Evolutionary conservation across 1,139 yeast species (phyloP).

Genomic region (Geotrichum candidum): DNA sequence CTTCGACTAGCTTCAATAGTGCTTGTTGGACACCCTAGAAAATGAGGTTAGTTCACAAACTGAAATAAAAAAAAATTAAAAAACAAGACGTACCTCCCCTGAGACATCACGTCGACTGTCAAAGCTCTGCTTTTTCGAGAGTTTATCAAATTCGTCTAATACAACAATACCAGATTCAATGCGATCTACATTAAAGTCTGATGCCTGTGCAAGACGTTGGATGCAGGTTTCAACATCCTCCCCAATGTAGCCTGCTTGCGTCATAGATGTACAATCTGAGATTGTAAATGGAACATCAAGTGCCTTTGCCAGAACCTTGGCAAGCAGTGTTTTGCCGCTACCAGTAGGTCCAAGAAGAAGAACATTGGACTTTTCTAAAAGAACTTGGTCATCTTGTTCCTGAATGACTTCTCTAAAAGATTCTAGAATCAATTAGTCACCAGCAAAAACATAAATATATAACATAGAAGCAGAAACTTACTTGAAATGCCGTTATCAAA

Average conservation of each 20-base stretch:
- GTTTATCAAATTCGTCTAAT: conserved; percentile 49
- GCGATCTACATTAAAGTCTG: conserved; percentile 44
- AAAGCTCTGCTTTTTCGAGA: conserved; percentile 42
- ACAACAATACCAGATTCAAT: conserved; percentile 50
- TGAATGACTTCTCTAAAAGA: neutral
- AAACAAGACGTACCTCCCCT: conserved; percentile 36
- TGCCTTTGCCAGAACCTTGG: conserved; percentile 45
- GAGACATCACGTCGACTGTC: conserved; percentile 49
- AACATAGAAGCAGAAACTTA: neutral
- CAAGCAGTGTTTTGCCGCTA: conserved; percentile 50
- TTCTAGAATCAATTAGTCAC: neutral
- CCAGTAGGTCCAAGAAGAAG: conserved; percentile 52
- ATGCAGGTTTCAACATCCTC: conserved; percentile 52
- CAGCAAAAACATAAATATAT: neutral
- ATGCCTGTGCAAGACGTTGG: conserved; percentile 43
- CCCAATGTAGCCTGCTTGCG: conserved; percentile 56
- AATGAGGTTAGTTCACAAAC: neutral
- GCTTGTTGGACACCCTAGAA: conserved; percentile 49
- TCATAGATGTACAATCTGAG: conserved; percentile 51
- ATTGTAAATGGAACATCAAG: conserved; percentile 49
- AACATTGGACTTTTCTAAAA: conserved; percentile 47
- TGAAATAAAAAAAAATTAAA: neutral
- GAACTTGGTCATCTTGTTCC: conserved; percentile 30
- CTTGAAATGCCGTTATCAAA: neutral
- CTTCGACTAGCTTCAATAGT: conserved; percentile 47